Evolutionary conservation across 225 moss, liverwort and hornwort genomes (phyloP).

Genomic region (Marchantia polymorpha): DNA sequence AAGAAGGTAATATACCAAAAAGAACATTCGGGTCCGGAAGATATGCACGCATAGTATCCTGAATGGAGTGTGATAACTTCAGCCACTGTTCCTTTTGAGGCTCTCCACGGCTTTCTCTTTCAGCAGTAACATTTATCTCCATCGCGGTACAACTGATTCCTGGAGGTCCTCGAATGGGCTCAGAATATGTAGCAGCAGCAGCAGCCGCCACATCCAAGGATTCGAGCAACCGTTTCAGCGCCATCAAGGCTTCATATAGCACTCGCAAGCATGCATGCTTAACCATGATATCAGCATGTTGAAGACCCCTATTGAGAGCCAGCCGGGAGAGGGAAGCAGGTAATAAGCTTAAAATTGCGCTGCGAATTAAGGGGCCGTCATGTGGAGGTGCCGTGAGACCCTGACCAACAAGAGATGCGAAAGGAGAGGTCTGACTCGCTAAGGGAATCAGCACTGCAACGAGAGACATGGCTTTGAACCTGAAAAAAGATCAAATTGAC

Average conservation of each 20-base stretch:
- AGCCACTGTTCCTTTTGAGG: slow-evolving; percentile 43
- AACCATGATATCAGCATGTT: slow-evolving; percentile 71
- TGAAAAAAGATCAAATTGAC: slow-evolving; percentile 33
- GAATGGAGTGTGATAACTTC: slow-evolving; percentile 61
- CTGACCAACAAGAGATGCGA: slow-evolving; percentile 56
- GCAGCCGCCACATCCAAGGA: slow-evolving; percentile 52
- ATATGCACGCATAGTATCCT: slow-evolving; percentile 74
- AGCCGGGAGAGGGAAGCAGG: slow-evolving; percentile 72
- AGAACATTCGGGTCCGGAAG: slow-evolving; percentile 83
- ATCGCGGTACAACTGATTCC: neutral
- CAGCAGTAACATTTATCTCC: neutral
- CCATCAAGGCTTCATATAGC: slow-evolving; percentile 65
- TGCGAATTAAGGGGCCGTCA: slow-evolving; percentile 61
- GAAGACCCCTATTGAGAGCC: slow-evolving; percentile 85
- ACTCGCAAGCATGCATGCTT: slow-evolving; percentile 83
- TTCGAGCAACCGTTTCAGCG: slow-evolving; percentile 57
- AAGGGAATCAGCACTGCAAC: slow-evolving; percentile 65
- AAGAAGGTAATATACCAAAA: slow-evolving; percentile 56
- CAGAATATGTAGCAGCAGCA: slow-evolving; percentile 31
- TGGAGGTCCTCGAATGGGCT: neutral
- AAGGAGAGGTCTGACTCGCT: slow-evolving; percentile 67
- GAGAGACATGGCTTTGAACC: slow-evolving; percentile 87
- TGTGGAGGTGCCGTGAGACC: slow-evolving; percentile 47
- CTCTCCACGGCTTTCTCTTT: slow-evolving; percentile 10
- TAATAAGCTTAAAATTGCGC: slow-evolving; percentile 59